These are phyloP conservation scores for Tolypocladium tundrense DNA, from an alignment of 2,329 filamentous ascomycete genomes.

Conservation along the genomic window DNA sequence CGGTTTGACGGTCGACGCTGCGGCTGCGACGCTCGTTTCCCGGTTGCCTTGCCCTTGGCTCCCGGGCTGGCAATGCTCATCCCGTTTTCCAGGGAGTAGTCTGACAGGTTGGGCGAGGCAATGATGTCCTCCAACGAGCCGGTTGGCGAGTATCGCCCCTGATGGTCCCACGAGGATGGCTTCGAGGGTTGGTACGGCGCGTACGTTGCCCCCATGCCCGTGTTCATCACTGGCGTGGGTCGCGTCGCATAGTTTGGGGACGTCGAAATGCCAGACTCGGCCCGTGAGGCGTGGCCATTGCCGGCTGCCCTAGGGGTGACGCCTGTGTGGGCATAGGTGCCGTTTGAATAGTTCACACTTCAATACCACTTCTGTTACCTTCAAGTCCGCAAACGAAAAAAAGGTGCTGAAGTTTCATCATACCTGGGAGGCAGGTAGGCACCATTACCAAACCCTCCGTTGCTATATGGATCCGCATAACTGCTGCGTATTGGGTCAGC, in stretches of 20 bases:
- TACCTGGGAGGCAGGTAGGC: slow-evolving; percentile 28
- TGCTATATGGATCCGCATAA: slow-evolving; percentile 18
- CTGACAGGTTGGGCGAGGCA: slow-evolving; percentile 48
- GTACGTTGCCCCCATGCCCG: slow-evolving; percentile 15
- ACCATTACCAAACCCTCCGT: slow-evolving; percentile 24
- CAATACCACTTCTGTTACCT: slow-evolving; percentile 21
- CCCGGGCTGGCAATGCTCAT: slow-evolving; percentile 27
- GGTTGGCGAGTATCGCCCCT: slow-evolving; percentile 43
- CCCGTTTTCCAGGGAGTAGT: slow-evolving; percentile 46
- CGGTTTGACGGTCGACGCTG: slow-evolving; percentile 68
- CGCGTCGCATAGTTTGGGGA: slow-evolving; percentile 31
- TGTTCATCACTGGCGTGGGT: slow-evolving; percentile 29
- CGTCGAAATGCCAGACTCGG: slow-evolving; percentile 28
- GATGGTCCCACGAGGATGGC: slow-evolving; percentile 21
- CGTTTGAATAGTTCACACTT: slow-evolving; percentile 34
- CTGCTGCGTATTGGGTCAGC: slow-evolving; percentile 14
- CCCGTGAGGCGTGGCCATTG: slow-evolving; percentile 26
- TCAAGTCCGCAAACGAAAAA: slow-evolving; percentile 1
- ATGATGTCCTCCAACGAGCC: slow-evolving; percentile 50
- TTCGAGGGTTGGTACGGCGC: slow-evolving; percentile 29
- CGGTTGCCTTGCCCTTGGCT: slow-evolving; percentile 32
- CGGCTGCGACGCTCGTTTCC: slow-evolving; percentile 44
- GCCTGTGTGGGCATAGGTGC: slow-evolving; percentile 18
- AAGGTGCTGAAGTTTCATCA: slow-evolving; percentile 12
- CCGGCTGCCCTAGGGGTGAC: slow-evolving; percentile 6